Evolutionary conservation across 768 basidiomycete species (phyloP), one percentile per base, ranked within the genome.

Genomic region (Collybia sp.): DNA sequence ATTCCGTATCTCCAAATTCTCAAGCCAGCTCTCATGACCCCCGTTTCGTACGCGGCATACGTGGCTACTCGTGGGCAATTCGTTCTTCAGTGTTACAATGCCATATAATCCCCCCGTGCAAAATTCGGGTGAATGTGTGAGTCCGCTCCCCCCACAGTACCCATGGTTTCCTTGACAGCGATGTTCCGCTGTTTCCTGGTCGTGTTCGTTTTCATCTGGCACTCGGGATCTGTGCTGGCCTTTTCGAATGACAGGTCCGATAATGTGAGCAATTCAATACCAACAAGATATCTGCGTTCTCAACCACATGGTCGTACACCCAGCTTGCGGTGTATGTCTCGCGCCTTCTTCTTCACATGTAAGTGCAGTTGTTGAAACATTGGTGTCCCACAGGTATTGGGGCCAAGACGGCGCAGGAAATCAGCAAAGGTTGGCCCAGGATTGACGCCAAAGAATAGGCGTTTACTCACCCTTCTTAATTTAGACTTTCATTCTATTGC

Each of bases 401-500:
- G 70, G 68, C 38, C 68, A 72, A 51, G 69, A 70, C 51, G 61
- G 62, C 32, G 67, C 56, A 25, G 65, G 65, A 15, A 58, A 66
- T 42, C 68, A 70, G 46, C 63, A 69, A 59, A 60, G 63, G 70
- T 67, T 18, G 34, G 50, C 49, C 34, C 33, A 40, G 42, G 13
- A 37, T 25, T 30, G 12, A 20, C 11, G 6, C 16, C 30, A 25
- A 12, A n/a, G 17, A 10, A 8, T 15, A 1, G 4, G 3, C 25
- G 5, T 12, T n/a, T 20, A 47, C 17, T 40, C 45, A 34, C 45
- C 40, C 19, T n/a, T 43, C 13, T 35, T 47, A 35, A 37, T n/a
- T 37, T 20, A 71, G 69, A 2, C 60, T 85, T 49, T 73, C 74
- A 13, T 81, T 75, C 58, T 84, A 83, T 58, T 84, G 82, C 54